Base-by-base conservation (phyloP, 2,329 filamentous ascomycete genomes). In the Sodiomyces alkalinus region DNA sequence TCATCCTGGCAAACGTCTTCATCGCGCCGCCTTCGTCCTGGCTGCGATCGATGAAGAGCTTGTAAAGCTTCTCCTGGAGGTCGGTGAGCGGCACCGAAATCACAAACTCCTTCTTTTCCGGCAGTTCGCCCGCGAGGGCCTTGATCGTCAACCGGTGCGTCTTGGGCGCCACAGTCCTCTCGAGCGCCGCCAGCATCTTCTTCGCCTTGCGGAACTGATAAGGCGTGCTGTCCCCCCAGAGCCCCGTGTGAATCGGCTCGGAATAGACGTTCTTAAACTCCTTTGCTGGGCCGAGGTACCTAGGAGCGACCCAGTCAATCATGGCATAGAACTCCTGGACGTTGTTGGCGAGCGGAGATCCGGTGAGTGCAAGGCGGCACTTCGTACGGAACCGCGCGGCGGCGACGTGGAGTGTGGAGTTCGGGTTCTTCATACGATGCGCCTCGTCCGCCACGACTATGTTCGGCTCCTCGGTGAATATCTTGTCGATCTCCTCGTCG, bases 381-480 rank as follows among this genome's bases (percentile, higher is more conserved):
- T 58, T 68, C 0, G 83, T 80, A 34, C 48, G 60, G 44, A 94
- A 77, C 8, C 56, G 48, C 2, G 56, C 55, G 13, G 74, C 68
- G 5, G 67, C 60, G 20, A 49, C 38, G 23, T 72, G 58, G 19
- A 76, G 53, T 13, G 59, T 51, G 0, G 74, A 59, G 0, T 45
- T 47, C 0, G 57, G 50, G 36, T 82, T 85, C 50, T 90, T 92
- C 45, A 93, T 53, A 14, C 52, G 57, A 45, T 94, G 86, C 1
- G 83, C 85, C 50, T 94, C 86, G 43, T 94, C 86, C 1, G 78
- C 80, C 28, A 94, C 55, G 14, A 92, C 74, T 25, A 93, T 66
- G 34, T 67, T 79, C 0, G 85, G 71, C 0, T 60, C 56, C 4
- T 74, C 41, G 1, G 72, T 49, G 6, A 92, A 51, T 17, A 68